Percentiles rank a stretch among this genome's conserved stretches.
Conservation (phyloP, 306 rosid genomes). For the Cicer judaicum region DNA sequence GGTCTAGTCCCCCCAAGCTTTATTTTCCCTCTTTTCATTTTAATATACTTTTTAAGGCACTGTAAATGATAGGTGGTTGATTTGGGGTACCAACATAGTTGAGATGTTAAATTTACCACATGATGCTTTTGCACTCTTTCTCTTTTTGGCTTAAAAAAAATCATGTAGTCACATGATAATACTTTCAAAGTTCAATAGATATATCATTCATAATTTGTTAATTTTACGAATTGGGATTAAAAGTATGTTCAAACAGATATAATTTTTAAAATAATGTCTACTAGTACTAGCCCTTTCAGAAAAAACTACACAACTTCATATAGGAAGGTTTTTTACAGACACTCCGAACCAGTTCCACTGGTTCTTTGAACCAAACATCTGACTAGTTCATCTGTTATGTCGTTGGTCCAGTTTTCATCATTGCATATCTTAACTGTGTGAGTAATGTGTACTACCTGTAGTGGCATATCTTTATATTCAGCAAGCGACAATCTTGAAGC, state of each 20-base stretch:
- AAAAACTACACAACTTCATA: background rate
- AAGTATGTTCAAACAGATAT: background rate
- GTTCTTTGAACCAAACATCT: background rate
- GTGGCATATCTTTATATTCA: slow-evolving; percentile 12
- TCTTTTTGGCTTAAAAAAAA: background rate
- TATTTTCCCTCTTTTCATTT: too few species aligned
- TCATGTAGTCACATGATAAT: background rate
- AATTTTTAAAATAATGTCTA: slow-evolving; percentile 12
- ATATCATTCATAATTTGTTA: slow-evolving; percentile 18
- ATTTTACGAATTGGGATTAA: background rate
- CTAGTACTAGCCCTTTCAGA: background rate
- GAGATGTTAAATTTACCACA: too few species aligned
- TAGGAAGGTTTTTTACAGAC: background rate
- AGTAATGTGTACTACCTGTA: slow-evolving; percentile 13
- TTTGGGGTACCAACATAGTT: too few species aligned
- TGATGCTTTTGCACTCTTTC: too few species aligned
- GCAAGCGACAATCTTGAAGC: slow-evolving; percentile 24
- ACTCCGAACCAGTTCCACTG: background rate
- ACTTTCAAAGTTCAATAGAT: background rate
- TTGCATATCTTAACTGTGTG: slow-evolving; percentile 8
- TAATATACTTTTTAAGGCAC: too few species aligned
- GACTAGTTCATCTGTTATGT: background rate
- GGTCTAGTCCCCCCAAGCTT: too few species aligned
- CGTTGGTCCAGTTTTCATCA: slow-evolving; percentile 10
- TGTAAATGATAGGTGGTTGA: too few species aligned